Evolutionary conservation across 192 early-diverging fungal species (phyloP), one percentile per base, ranked within the genome.

Genomic region (Entrophospora sp.): DNA sequence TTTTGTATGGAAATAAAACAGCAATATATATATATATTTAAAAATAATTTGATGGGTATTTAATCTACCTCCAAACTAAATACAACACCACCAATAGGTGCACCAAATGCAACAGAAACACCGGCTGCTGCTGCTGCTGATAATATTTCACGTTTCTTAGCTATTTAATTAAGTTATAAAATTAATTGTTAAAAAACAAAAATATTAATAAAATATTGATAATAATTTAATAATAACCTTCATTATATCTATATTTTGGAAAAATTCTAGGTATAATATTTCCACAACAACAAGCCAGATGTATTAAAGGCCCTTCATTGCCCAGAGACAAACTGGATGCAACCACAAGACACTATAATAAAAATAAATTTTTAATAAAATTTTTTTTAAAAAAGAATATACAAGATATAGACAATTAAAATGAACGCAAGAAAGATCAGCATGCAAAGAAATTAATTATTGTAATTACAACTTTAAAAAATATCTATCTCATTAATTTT

Each of bases 81-180:
- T 56, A 97, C 75, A 13, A 97, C 94, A 4, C 94, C 95, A 37
- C 96, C 96, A 65, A 98, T 94, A 0, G 96, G 96, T 1, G 95
- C 91, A 24, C 94, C 96, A 76, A 98, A 98, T 0, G 96, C 96
- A 20, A 94, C 91, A 27, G 91, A 87, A 8, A 98, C 89, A 40
- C 96, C 96, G 3, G 95, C 91, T 9, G 94, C 93, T 2, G 93
- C 86, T 0, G 93, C 83, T 10, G 94, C 95, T 2, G 93, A 94
- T 53, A 98, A 72, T 45, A 97, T 91, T 73, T 98, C 96, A 45
- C 96, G 83, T 53, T 88, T 89, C 64, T 93, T 92, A 38, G 88
- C 91, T 79, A 64, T 16, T 59, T 16, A 40, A 18, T 27, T 24
- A n/a, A 37, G 14, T 22, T 36, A 48, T 25, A 28, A 30, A n/a